These are phyloP conservation scores for Phytophthora europaea DNA, from an alignment of 352 stramenopile species.

Conservation along the genomic window DNA sequence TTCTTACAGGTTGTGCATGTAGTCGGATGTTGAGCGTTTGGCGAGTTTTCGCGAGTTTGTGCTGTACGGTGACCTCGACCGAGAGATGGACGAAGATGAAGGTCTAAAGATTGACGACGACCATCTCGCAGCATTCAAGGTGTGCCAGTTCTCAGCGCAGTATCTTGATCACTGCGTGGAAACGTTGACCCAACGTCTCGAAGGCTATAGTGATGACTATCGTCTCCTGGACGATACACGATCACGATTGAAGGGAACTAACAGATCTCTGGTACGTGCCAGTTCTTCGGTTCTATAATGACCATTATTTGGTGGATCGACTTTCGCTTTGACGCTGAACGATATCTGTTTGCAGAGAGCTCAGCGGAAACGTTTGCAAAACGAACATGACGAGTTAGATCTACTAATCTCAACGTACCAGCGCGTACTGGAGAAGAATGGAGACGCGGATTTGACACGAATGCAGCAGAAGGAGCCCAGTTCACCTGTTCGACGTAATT, in stretches of 20 bases:
- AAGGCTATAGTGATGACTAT: constrained; percentile 56
- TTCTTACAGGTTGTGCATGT: not conserved
- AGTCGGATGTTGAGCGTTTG: constrained; percentile 70
- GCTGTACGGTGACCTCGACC: constrained; percentile 60
- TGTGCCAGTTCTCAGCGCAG: constrained; percentile 72
- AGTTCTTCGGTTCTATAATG: not conserved
- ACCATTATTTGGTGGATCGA: not conserved
- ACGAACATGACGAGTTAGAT: constrained; percentile 64
- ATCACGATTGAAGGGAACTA: constrained; percentile 28
- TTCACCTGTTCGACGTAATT: constrained; percentile 9
- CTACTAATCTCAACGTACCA: constrained; percentile 66
- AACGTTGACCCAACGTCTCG: constrained; percentile 42
- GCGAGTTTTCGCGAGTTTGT: constrained; percentile 61
- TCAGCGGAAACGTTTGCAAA: constrained; percentile 53
- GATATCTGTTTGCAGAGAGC: constrained; percentile 35
- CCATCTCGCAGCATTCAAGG: constrained; percentile 59
- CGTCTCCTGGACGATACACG: constrained; percentile 23
- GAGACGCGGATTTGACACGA: not conserved
- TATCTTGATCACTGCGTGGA: constrained; percentile 76
- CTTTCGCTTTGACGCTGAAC: not conserved
- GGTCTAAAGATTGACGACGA: constrained; percentile 62
- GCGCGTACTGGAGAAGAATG: constrained; percentile 51
- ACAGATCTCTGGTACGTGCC: constrained; percentile 41
- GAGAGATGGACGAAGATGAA: constrained; percentile 61
- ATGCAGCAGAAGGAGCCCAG: constrained; percentile 5